Conservation (phyloP, 257 asterid species). For the Nicotiana undulata region DNA sequence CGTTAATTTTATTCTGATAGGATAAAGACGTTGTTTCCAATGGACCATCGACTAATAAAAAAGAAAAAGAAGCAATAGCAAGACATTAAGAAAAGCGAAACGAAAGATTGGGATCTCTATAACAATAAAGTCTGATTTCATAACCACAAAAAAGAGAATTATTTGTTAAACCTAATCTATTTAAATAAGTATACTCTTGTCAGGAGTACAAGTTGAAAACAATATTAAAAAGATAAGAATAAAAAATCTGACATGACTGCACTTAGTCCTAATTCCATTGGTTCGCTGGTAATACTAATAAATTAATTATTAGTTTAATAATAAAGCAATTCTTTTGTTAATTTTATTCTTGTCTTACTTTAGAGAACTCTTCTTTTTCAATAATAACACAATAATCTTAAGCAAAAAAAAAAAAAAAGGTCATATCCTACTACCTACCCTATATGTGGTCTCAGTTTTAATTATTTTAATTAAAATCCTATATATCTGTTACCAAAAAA, state of each 20-base stretch:
- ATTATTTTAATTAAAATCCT: not conserved
- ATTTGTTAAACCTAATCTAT: not conserved
- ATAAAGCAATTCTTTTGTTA: not conserved
- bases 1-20: rapidly evolving
- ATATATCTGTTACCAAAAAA: constrained; percentile 4
- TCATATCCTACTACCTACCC: constrained; percentile 16
- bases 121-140: not conserved
- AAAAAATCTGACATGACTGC: constrained; percentile 34
- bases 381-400: not conserved
- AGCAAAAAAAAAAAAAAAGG: constrained; percentile 9
- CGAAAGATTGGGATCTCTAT: not conserved
- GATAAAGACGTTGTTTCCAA: too few species aligned
- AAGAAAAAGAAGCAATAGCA: too few species aligned
- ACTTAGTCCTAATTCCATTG: constrained; percentile 31
- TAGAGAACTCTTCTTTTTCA: not conserved
- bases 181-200: not conserved
- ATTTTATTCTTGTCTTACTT: constrained; percentile 1
- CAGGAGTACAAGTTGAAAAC: not conserved
- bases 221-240: not conserved
- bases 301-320: not conserved
- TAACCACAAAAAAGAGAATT: too few species aligned
- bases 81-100: too few species aligned
- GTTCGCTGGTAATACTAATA: constrained; percentile 13
- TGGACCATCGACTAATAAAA: too few species aligned
- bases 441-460: not conserved